These are phyloP conservation scores for Zygosaccharomyces kombuchaensis DNA, from an alignment of 805 yeast species.

Conservation along the genomic window DNA sequence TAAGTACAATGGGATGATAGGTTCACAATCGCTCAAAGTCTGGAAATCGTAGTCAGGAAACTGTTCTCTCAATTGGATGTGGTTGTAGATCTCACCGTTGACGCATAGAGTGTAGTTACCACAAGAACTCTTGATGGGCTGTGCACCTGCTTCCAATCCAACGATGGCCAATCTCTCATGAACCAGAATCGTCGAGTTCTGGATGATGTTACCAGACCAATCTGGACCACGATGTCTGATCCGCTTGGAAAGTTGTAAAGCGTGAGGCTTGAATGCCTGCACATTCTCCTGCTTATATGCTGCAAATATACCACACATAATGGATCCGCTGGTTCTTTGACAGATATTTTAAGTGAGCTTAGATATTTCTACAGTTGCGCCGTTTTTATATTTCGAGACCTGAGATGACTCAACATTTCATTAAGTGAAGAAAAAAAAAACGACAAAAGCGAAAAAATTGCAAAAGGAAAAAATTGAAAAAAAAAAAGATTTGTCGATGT, in stretches of 20 bases:
- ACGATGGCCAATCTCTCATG: conserved; percentile 98
- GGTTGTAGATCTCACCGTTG: conserved; percentile 98
- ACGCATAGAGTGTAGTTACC: conserved; percentile 73
- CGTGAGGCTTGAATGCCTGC: conserved; percentile 76
- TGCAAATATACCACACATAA: conserved; percentile 98
- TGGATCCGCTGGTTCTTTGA: background rate
- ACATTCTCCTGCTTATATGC: conserved; percentile 79
- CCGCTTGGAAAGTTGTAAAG: conserved; percentile 84
- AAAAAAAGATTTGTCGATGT: background rate
- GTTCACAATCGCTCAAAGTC: conserved; percentile 94
- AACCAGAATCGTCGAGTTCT: conserved; percentile 76
- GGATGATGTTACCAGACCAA: conserved; percentile 88
- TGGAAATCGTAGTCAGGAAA: conserved; percentile 69
- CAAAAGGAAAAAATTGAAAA: background rate
- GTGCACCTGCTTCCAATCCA: conserved; percentile 97
- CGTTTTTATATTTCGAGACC: background rate
- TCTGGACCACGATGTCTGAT: conserved; percentile 99
- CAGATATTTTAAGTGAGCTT: background rate
- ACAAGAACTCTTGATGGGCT: conserved; percentile 84
- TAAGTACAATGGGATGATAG: conserved; percentile 86
- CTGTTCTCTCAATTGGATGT: conserved; percentile 78
- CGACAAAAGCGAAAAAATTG: background rate
- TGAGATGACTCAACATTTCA: background rate
- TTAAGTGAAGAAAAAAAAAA: background rate
- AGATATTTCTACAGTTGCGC: background rate